Conservation (phyloP, 305 asterid species). For the Euphrasia arctica region DNA sequence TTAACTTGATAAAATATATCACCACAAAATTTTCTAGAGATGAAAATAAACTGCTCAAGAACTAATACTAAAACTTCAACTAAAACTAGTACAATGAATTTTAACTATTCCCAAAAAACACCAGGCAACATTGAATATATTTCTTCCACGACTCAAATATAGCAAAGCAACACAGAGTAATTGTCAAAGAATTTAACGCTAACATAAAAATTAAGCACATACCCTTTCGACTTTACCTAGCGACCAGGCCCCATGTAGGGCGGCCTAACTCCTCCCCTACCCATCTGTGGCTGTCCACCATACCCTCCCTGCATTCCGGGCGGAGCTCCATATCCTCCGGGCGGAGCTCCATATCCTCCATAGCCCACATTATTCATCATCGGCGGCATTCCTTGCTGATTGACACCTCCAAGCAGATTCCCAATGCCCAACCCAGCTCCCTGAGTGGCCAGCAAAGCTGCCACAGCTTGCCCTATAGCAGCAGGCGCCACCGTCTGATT, state of each 20-base stretch:
- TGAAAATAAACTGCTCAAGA: not conserved
- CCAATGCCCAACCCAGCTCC: slow-evolving; percentile 55
- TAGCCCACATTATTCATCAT: slow-evolving; percentile 39
- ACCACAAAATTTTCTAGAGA: not conserved
- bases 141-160: not conserved
- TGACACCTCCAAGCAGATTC: slow-evolving; percentile 52
- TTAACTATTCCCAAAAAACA: not conserved
- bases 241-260: slow-evolving; percentile 71
- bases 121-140: slow-evolving; percentile 4
- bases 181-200: no score
- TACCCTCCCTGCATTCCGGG: slow-evolving; percentile 59
- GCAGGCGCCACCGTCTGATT: slow-evolving; percentile 53
- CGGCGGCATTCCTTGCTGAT: slow-evolving; percentile 46
- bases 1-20: not conserved
- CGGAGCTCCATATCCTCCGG: slow-evolving; percentile 46
- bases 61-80: not conserved
- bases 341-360: slow-evolving; percentile 32
- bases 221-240: slow-evolving; percentile 47
- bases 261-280: slow-evolving; percentile 58
- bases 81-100: not conserved
- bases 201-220: not conserved
- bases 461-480: slow-evolving; percentile 84
- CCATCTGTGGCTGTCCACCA: slow-evolving; percentile 55
- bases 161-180: not conserved
- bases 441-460: slow-evolving; percentile 58